Percentiles rank a stretch among this genome's conserved stretches.
Evolutionary conservation across 2,329 filamentous ascomycete genomes (phyloP).

Genomic region (Pseudocercospora vitis): DNA sequence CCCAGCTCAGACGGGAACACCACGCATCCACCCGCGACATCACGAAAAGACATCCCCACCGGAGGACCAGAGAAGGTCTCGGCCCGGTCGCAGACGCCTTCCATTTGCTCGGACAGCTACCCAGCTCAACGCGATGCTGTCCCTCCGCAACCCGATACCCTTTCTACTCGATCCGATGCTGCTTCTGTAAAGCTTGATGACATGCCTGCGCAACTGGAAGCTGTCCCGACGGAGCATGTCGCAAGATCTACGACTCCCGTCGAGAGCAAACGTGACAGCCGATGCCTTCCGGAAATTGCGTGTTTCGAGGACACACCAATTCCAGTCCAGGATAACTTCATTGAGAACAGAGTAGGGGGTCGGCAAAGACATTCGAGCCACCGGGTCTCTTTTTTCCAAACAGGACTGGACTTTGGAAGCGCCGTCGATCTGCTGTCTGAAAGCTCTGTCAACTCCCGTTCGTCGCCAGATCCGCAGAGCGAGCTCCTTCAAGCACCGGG

Average conservation of each 20-base stretch:
- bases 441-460: not conserved
- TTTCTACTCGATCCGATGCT: not conserved
- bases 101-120: too few species aligned
- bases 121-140: too few species aligned
- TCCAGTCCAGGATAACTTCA: not conserved
- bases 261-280: conserved; percentile 1
- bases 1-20: not conserved
- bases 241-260: not conserved
- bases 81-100: too few species aligned
- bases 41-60: not conserved
- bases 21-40: not conserved
- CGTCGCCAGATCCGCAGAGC: not conserved
- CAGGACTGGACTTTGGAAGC: not conserved
- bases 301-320: not conserved
- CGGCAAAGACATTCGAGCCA: not conserved
- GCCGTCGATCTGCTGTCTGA: not conserved
- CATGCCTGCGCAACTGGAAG: too few species aligned
- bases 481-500: not conserved
- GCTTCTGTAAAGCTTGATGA: not conserved
- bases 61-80: not conserved
- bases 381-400: not conserved
- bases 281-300: not conserved
- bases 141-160: too few species aligned
- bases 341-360: not conserved
- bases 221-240: not conserved